Evolutionary conservation across 192 early-diverging fungal genomes (phyloP).

Genomic region (Chytriomyces sp.): DNA sequence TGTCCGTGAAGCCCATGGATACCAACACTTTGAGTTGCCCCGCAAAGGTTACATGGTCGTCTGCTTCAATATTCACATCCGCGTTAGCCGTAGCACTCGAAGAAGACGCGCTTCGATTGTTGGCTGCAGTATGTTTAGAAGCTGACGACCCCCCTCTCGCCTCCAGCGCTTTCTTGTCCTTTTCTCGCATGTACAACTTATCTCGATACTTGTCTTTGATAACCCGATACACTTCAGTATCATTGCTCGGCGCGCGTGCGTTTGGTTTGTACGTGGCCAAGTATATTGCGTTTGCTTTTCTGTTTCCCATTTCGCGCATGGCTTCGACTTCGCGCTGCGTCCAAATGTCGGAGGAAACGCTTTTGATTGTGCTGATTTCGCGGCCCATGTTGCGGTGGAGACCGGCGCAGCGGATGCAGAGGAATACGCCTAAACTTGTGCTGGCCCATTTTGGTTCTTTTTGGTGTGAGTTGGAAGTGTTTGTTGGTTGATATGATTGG

Average conservation of each 20-base stretch:
- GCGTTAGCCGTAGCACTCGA: neutral
- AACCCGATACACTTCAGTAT: constrained; percentile 82
- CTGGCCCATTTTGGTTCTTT: constrained; percentile 56
- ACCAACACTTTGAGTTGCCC: constrained; percentile 44
- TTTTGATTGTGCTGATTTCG: constrained; percentile 91
- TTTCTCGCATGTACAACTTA: constrained; percentile 50
- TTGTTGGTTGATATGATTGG: neutral
- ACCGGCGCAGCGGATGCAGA: constrained; percentile 60
- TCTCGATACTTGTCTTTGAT: constrained; percentile 93
- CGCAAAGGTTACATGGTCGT: constrained; percentile 37
- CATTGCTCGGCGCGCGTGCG: neutral
- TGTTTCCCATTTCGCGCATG: constrained; percentile 50
- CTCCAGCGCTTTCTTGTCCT: constrained; percentile 18
- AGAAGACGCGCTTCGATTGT: neutral
- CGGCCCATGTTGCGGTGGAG: constrained; percentile 74
- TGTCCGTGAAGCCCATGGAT: constrained; percentile 85
- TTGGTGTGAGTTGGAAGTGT: neutral
- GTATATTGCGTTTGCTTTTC: constrained; percentile 35
- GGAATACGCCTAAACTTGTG: constrained; percentile 49
- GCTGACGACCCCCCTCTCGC: neutral
- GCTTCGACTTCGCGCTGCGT: constrained; percentile 80
- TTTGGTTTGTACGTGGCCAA: neutral
- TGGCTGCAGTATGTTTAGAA: neutral
- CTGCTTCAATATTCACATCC: constrained; percentile 11
- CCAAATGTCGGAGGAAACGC: constrained; percentile 88